A percentile compares a stretch with the other conserved stretches of the same genome.
Conservation (phyloP, 2,329 filamentous ascomycete genomes). For the Ceratocystis lukuohia region DNA sequence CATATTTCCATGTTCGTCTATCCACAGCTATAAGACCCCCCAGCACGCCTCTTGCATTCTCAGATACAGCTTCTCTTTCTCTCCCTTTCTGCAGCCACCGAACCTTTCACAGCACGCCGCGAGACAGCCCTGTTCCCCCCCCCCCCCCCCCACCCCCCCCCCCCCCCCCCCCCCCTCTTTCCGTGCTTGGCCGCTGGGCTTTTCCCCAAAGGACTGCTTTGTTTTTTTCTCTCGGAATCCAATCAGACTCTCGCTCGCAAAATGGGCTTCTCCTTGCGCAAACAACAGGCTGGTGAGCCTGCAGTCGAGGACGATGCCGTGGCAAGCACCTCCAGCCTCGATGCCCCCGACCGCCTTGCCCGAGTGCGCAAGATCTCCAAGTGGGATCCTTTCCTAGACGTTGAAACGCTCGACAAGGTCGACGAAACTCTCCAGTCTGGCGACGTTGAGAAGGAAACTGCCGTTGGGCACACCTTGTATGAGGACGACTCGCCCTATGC, state of each 20-base stretch:
- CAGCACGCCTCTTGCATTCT: neutral
- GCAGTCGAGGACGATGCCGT: neutral
- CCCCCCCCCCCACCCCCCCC: neutral
- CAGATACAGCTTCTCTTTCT: neutral
- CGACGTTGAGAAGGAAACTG: conserved; percentile 33
- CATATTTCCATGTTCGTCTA: neutral
- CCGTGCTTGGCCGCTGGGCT: neutral
- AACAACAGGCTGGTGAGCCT: conserved; percentile 15
- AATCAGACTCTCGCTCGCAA: neutral
- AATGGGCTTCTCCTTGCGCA: conserved; percentile 18
- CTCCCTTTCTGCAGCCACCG: conserved; percentile 1
- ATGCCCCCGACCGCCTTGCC: conserved; percentile 12
- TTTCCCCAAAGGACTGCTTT: conserved; percentile 10
- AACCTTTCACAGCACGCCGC: conserved; percentile 6
- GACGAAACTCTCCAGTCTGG: conserved; percentile 34
- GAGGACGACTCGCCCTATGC: conserved; percentile 45
- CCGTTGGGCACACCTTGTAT: conserved; percentile 34
- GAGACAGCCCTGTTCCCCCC: neutral
- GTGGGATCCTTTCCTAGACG: conserved; percentile 44
- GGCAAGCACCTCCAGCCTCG: conserved; percentile 11
- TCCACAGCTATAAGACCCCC: neutral
- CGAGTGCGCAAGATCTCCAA: conserved; percentile 28
- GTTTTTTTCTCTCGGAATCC: conserved; percentile 13
- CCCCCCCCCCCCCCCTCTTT: neutral
- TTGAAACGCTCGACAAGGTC: conserved; percentile 39